A percentile compares a stretch with the other conserved stretches of the same genome.
Conservation (phyloP, 2,329 filamentous ascomycete species). For the Fusarium oxysporum region DNA sequence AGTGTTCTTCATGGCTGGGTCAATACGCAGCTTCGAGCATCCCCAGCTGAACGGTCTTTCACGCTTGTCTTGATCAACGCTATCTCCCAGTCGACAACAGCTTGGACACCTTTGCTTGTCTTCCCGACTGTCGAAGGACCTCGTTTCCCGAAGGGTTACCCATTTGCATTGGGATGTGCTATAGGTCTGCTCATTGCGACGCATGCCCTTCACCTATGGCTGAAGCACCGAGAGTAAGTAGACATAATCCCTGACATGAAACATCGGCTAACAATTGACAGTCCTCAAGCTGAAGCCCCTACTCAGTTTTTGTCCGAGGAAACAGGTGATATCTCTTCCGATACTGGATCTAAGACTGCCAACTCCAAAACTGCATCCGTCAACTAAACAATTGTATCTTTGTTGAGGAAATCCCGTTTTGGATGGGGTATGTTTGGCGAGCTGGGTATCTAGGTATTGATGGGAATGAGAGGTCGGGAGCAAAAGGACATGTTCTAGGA, state of each 20-base stretch:
- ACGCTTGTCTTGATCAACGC: slow-evolving; percentile 64
- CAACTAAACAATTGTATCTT: fast-evolving
- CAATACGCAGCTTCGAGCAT: slow-evolving; percentile 60
- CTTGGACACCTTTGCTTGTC: slow-evolving; percentile 65
- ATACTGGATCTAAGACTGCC: neutral
- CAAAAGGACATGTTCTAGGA: fast-evolving
- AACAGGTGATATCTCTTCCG: neutral
- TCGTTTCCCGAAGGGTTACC: slow-evolving; percentile 56
- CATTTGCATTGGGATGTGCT: slow-evolving; percentile 51
- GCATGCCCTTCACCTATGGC: slow-evolving; percentile 38
- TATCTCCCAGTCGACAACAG: slow-evolving; percentile 65
- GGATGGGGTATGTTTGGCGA: fast-evolving
- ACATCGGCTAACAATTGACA: neutral
- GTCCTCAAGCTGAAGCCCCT: neutral
- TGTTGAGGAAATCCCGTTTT: fast-evolving
- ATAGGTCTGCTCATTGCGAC: slow-evolving; percentile 46
- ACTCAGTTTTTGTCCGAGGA: neutral
- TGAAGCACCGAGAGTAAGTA: slow-evolving; percentile 40
- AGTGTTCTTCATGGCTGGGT: slow-evolving; percentile 68
- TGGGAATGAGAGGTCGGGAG: fast-evolving
- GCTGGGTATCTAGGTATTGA: fast-evolving
- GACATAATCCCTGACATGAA: fast-evolving
- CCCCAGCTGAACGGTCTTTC: slow-evolving; percentile 60
- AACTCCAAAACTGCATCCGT: neutral
- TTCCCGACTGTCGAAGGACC: slow-evolving; percentile 61